Evolutionary conservation across 805 yeast genomes (phyloP).

Genomic region (Hanseniaspora singularis): DNA sequence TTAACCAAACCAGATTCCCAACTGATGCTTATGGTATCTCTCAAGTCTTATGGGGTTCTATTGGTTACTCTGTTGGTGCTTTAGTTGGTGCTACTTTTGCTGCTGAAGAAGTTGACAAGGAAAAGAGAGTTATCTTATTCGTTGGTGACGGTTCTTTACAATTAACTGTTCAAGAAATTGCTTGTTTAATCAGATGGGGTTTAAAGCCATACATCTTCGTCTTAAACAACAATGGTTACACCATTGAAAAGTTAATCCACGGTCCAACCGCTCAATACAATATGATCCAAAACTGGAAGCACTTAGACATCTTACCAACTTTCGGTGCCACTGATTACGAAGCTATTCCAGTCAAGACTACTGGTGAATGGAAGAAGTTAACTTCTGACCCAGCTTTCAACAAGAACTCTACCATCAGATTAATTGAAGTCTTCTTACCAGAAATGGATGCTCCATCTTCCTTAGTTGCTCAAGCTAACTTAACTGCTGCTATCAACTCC

Average conservation of each 20-base stretch:
- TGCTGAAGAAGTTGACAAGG: conserved; percentile 49
- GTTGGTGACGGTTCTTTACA: conserved; percentile 70
- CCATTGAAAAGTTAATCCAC: conserved; percentile 64
- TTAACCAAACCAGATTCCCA: conserved; percentile 55
- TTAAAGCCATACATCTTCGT: conserved; percentile 57
- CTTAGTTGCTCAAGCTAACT: conserved; percentile 55
- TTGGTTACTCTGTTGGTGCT: conserved; percentile 60
- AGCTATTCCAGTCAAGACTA: conserved; percentile 40
- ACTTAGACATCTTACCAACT: conserved; percentile 32
- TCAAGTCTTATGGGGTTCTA: conserved; percentile 67
- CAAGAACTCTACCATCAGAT: conserved; percentile 46
- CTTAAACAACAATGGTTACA: conserved; percentile 62
- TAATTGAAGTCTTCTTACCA: conserved; percentile 57
- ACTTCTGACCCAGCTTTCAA: conserved; percentile 39
- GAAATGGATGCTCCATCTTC: conserved; percentile 58
- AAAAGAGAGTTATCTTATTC: conserved; percentile 51
- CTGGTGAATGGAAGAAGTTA: conserved; percentile 47
- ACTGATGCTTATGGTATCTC: conserved; percentile 50
- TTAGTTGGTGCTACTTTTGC: conserved; percentile 59
- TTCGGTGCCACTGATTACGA: conserved; percentile 44
- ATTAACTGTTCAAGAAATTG: conserved; percentile 61
- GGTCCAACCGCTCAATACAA: conserved; percentile 55
- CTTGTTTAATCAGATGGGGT: conserved; percentile 56
- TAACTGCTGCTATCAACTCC: conserved; percentile 41
- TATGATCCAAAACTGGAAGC: conserved; percentile 59